Percentiles rank a stretch among this genome's conserved stretches.
Conservation (phyloP, 306 rosid genomes). For the Trifolium repens region DNA sequence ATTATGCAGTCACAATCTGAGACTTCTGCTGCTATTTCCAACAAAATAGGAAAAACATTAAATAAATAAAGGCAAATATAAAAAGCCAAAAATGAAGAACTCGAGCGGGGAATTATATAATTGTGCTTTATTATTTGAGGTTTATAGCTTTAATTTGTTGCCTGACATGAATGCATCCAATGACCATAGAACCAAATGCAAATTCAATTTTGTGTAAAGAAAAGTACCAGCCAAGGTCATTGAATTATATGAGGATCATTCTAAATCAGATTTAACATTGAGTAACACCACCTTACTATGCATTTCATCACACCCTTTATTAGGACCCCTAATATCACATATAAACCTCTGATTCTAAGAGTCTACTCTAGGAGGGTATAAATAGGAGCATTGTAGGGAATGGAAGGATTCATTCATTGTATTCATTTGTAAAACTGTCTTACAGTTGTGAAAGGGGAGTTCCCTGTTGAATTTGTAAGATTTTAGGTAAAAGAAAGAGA, state of each 20-base stretch:
- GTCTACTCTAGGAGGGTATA: background rate
- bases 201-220: background rate
- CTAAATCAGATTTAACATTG: slow-evolving; percentile 7
- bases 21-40: slow-evolving; percentile 4
- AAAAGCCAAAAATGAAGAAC: slow-evolving; percentile 7
- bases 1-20: slow-evolving; percentile 6
- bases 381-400: background rate
- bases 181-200: background rate
- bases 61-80: slow-evolving; percentile 7
- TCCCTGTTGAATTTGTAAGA: background rate
- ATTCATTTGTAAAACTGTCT: background rate
- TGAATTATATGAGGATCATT: slow-evolving; percentile 7
- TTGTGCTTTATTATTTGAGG: background rate
- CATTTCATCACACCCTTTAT: background rate
- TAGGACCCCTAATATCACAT: background rate
- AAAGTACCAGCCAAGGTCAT: background rate
- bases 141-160: slow-evolving; percentile 13
- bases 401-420: background rate
- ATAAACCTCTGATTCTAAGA: background rate
- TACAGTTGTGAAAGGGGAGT: background rate
- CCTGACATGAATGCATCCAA: slow-evolving; percentile 16
- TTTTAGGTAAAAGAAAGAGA: too few species aligned
- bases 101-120: background rate
- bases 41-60: slow-evolving; percentile 1
- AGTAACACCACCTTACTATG: background rate